Evolutionary conservation across 148 eudicot genomes (phyloP), one percentile per base, ranked within the genome.

Genomic region (Camellia granthamiana): DNA sequence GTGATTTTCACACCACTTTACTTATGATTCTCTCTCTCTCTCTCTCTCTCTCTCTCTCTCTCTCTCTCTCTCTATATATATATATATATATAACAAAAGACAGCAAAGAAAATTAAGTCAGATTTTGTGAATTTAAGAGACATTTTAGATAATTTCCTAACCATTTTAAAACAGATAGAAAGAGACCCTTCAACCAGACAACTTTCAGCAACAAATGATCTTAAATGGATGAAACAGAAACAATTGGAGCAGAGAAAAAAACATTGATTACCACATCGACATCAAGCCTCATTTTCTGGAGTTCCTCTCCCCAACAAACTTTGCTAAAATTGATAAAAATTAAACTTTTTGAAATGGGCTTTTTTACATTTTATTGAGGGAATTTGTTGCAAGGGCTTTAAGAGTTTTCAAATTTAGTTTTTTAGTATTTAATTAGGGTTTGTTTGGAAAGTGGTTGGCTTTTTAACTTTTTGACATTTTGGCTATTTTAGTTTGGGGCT

Each of bases 151-250:
- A 64, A 13, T 69, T 18, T 3, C 14, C 23, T 5, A 55, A 13
- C 76, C 44, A 55, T 74, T 73, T 52, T 16, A 2, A 74, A 56
- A 58, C 63, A 75, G 51, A 16, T 8, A 41, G 67, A 74, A 30
- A 74, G 51, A 14, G 65, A 74, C 77, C 19, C 18, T 49, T 38
- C 18, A 74, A 59, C 78, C 52, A n/a, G 30, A 75, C 67, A 75
- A 49, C 6, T 58, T n/a, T 43, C 8, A 60, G 4, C 78, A 59
- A 75, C 77, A 58, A 42, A 55, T 38, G 77, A 8, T 10, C 12
- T 55, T 3, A 0, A 74, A 65, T 65, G 43, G 69, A 65, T 65
- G 69, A 23, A 30, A 65, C 13, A 65, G 69, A 23, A 65, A 23
- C 69, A 38, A 30, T 65, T 23, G 44, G 69, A 58, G 61, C 8